Base-by-base conservation (phyloP, 2,329 filamentous ascomycete species). In the Coccinonectria pachysandricola region DNA sequence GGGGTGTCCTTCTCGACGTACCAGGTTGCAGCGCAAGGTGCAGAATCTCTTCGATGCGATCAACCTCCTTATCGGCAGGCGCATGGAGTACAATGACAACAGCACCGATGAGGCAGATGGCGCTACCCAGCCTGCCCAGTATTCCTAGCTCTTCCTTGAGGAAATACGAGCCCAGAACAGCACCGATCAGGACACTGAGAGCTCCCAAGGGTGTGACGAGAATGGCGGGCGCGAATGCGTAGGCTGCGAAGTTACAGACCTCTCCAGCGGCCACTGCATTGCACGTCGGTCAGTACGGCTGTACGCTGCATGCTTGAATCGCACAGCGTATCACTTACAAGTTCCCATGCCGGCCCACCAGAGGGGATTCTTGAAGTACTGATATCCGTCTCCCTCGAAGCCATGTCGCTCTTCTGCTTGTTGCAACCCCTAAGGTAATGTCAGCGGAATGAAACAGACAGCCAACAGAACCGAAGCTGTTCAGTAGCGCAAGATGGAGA, bases 191-290 rank as follows among this genome's bases (percentile, higher is more conserved):
- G 31, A 98, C 92, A 50, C 84, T 91, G 36, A 98, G 68, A 30
- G 91, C 91, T 35, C 91, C 91, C 13, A 98, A 65, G 14, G 91
- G 91, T 5, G 91, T 98, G 20, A 98, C 91, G 27, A 98, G 70
- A 57, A 98, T 98, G n/a, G 91, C 92, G 20, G 91, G 91, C 40
- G 91, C 91, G 59, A 96, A 98, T 6, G 91, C 91, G 54, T 98
- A 98, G 36, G 91, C 91, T 26, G 87, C 87, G 53, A 98, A 98
- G 58, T 98, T 98, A 60, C 86, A 92, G 32, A 95, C 65, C 60
- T 98, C 91, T 50, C 91, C 91, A 22, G 92, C 60, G 34, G 86
- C 81, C 73, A 98, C 85, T 93, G 46, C 28, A 21, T 26, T 23
- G 17, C 28, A 24, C 28, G n/a, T 12, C 22, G 33, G 33, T 49